Evolutionary conservation across 768 basidiomycete species (phyloP), one percentile per base, ranked within the genome.

Genomic region (Glaciozyma martinii): DNA sequence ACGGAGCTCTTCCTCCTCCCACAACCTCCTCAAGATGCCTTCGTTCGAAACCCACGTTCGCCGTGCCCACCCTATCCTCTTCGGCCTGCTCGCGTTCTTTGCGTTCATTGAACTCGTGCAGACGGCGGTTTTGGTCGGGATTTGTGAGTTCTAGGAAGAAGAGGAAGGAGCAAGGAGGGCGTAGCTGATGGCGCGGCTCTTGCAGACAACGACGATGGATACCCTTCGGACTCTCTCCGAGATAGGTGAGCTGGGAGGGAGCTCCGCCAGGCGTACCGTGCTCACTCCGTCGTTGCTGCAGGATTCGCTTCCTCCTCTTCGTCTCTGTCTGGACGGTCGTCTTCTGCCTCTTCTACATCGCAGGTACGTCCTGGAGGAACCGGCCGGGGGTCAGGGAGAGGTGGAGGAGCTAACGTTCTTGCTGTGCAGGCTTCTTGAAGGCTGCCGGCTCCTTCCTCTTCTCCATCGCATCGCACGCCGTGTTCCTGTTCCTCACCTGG

Each of bases 401-500:
- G 18, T 23, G 23, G 33, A 42, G 7, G 37, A 18, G 27, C 32
- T 33, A 54, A 18, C 29, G 27, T 40, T 23, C 46, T 5, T 37
- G n/a, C 30, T 50, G 44, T 8, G 50, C 60, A 63, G 67, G 69
- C 42, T 67, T 71, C 66, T 40, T 71, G 43, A 50, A 43, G 42
- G 66, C 71, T 3, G 50, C 68, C 25, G 32, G 57, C n/a, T 64
- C 56, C 44, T 73, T 74, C 71, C 60, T 71, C 47, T 71, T 72
- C 63, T 71, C 71, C 29, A 70, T 74, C 63, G 73, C 72, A 0
- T 60, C 61, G 0, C 65, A 70, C 55, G 68, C 57, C 44, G 66
- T 60, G 29, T 71, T 56, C 56, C 53, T 70, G 59, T 67, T 70
- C 58, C 18, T 74, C 44, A 68, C 71, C 54, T 74, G 72, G 73